Conservation (phyloP, 2,329 filamentous ascomycete species). For the Saccharata proteae region DNA sequence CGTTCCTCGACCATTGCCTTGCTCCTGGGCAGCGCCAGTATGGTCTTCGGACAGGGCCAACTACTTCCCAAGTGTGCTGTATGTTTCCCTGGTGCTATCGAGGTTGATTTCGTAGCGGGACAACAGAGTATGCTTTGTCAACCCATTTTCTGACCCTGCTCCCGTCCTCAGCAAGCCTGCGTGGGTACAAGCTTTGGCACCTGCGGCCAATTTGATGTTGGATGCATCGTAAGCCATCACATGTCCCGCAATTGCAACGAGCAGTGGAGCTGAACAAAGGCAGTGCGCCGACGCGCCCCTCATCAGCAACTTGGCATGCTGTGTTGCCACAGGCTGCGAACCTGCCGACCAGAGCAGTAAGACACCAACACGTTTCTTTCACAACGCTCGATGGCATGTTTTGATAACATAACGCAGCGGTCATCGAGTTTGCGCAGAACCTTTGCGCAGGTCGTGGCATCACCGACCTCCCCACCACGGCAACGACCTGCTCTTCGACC, state of each 20-base stretch:
- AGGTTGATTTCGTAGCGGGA: neutral
- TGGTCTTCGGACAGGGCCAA: conserved; percentile 14
- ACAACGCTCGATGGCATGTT: no score
- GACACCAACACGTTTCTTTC: conserved; percentile 7
- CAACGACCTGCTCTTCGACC: conserved; percentile 23
- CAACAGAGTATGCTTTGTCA: neutral
- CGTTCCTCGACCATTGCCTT: conserved; percentile 13
- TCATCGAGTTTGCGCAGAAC: conserved; percentile 28
- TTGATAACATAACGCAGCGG: conserved; percentile 24
- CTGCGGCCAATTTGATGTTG: conserved; percentile 26
- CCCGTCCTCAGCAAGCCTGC: conserved; percentile 18
- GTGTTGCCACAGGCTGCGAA: conserved; percentile 24
- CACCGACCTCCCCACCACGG: conserved; percentile 23
- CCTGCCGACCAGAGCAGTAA: conserved; percentile 21
- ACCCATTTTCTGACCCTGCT: no score
- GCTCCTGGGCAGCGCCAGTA: conserved; percentile 14
- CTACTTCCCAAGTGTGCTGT: conserved; percentile 18
- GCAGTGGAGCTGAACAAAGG: no score
- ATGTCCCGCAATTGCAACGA: no score
- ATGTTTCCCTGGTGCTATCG: conserved; percentile 9
- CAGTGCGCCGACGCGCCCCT: conserved; percentile 25
- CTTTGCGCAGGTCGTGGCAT: conserved; percentile 29
- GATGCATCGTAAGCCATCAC: no score
- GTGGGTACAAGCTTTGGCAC: conserved; percentile 24
- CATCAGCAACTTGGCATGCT: conserved; percentile 28